phyloP scores from a whole-genome alignment of 371 early-diverging fungal genomes.

The Sporodiniella umbellata region DNA sequence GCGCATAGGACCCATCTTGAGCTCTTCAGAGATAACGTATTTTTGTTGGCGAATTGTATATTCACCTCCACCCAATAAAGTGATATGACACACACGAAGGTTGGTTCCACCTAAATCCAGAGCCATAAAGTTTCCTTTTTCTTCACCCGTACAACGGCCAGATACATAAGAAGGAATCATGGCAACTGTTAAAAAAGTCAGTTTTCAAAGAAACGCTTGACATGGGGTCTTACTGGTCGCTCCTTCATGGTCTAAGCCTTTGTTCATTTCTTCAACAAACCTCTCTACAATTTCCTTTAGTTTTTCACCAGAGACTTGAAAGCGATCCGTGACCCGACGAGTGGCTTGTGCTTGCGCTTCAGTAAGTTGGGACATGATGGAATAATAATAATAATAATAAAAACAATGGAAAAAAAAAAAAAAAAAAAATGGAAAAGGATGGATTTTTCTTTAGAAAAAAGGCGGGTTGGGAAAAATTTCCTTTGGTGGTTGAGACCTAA shows the following conservation, averaged over 20 bases:
- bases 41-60: constrained; percentile 70
- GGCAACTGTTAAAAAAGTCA: constrained; percentile 19
- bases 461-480: background rate
- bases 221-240: constrained; percentile 32
- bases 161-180: constrained; percentile 85
- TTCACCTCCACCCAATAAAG: constrained; percentile 68
- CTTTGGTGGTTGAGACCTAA: too few species aligned
- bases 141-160: constrained; percentile 78
- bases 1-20: constrained; percentile 48
- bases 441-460: background rate
- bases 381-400: background rate
- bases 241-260: constrained; percentile 65
- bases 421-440: background rate
- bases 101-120: constrained; percentile 95
- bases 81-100: constrained; percentile 84
- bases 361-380: background rate
- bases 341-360: constrained; percentile 34
- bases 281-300: constrained; percentile 59
- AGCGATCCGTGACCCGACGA: constrained; percentile 45
- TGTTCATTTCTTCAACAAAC: constrained; percentile 69
- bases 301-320: constrained; percentile 50
- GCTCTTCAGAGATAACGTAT: constrained; percentile 49
- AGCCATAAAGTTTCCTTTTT: constrained; percentile 82
- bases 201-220: background rate
- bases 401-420: background rate